Evolutionary conservation across 2,329 filamentous ascomycete species (phyloP).

Genomic region (Podosphaera xanthii): DNA sequence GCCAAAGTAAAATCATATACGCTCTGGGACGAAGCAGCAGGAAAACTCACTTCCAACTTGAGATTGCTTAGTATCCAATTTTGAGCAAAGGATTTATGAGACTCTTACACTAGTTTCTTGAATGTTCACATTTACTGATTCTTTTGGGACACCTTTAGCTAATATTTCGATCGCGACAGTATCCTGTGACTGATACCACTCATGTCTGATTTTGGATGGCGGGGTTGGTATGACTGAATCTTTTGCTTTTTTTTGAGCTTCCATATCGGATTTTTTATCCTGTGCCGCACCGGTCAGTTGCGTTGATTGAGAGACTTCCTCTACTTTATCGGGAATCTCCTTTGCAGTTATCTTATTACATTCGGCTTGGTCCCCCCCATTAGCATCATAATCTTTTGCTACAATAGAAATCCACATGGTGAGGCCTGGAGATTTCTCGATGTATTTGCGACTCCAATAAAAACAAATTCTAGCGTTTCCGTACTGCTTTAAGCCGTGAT

Average conservation of each 20-base stretch:
- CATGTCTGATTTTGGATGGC: constrained; percentile 37
- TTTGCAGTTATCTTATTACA: constrained; percentile 22
- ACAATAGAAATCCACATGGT: constrained; percentile 36
- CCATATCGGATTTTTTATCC: not conserved
- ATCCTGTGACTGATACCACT: constrained; percentile 44
- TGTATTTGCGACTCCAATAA: constrained; percentile 28
- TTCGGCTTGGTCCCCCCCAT: constrained; percentile 25
- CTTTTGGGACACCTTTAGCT: constrained; percentile 38
- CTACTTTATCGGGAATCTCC: constrained; percentile 27
- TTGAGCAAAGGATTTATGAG: constrained; percentile 3
- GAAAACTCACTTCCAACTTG: constrained; percentile 34
- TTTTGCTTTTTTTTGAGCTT: constrained; percentile 1
- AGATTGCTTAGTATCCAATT: constrained; percentile 3
- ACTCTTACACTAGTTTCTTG: constrained; percentile 8
- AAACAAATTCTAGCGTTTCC: constrained; percentile 57
- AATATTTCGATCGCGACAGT: constrained; percentile 40
- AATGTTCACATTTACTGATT: constrained; percentile 26
- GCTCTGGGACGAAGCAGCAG: constrained; percentile 22
- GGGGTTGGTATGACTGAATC: constrained; percentile 14
- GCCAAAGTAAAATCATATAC: constrained; percentile 39
- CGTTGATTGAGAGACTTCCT: not conserved
- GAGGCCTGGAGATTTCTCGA: constrained; percentile 27
- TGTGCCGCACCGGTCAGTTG: not conserved
- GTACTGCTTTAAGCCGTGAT: constrained; percentile 46
- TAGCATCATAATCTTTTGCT: constrained; percentile 24